Conservation (phyloP, 2,329 filamentous ascomycete genomes). For the Exophiala sp. region DNA sequence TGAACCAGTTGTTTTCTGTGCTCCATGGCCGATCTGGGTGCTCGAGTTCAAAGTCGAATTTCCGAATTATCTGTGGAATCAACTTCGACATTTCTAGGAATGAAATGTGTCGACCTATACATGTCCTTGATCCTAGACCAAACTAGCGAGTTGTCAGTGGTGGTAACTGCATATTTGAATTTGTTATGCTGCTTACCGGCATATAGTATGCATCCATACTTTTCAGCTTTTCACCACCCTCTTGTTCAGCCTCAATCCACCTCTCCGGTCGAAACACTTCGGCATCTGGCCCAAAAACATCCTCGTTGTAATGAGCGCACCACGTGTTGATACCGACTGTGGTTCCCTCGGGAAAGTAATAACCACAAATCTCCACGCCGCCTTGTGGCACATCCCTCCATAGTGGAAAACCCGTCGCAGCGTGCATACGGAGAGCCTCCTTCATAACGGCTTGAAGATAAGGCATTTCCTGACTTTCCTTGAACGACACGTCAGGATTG, state of each 20-base stretch:
- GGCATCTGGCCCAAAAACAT: slow-evolving; percentile 45
- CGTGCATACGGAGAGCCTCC: slow-evolving; percentile 51
- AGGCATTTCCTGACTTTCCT: slow-evolving; percentile 62
- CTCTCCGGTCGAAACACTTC: slow-evolving; percentile 45
- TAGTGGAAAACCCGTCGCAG: slow-evolving; percentile 49
- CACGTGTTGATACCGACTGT: slow-evolving; percentile 45
- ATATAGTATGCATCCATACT: slow-evolving; percentile 39
- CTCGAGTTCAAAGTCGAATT: slow-evolving; percentile 26
- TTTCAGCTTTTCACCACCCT: slow-evolving; percentile 32
- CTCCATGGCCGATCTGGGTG: slow-evolving; percentile 21
- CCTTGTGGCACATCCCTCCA: slow-evolving; percentile 47
- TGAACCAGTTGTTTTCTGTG: slow-evolving; percentile 27
- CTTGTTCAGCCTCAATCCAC: slow-evolving; percentile 40
- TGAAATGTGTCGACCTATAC: slow-evolving; percentile 31
- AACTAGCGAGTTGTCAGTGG: slow-evolving; percentile 42
- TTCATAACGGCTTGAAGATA: slow-evolving; percentile 59
- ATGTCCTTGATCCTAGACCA: slow-evolving; percentile 42
- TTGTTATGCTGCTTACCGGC: slow-evolving; percentile 32
- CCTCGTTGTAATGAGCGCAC: slow-evolving; percentile 45
- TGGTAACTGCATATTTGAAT: slow-evolving; percentile 34
- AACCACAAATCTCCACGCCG: slow-evolving; percentile 43
- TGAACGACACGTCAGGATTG: slow-evolving; percentile 47
- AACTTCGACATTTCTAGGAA: slow-evolving; percentile 32
- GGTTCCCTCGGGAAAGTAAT: slow-evolving; percentile 42
- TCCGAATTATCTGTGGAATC: slow-evolving; percentile 28